A percentile compares a stretch with the other conserved stretches of the same genome.
Conservation (phyloP, 768 basidiomycete genomes). For the Cystobasidium tubakii region DNA sequence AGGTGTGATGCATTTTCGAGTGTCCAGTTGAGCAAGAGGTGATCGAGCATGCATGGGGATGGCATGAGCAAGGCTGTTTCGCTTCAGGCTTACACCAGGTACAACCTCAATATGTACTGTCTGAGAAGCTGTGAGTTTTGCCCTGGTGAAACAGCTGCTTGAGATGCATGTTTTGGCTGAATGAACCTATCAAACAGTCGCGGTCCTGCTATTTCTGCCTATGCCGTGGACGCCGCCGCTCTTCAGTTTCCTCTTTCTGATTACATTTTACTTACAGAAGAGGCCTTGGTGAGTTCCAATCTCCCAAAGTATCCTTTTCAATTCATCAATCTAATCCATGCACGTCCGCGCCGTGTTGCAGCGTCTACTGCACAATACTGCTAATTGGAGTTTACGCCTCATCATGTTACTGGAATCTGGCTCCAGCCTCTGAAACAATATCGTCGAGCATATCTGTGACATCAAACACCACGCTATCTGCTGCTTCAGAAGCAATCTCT, state of each 20-base stretch:
- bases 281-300: constrained; percentile 19
- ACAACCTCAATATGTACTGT: constrained; percentile 19
- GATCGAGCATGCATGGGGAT: background rate
- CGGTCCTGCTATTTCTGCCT: constrained; percentile 24
- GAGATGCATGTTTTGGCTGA: too few relatives aligned
- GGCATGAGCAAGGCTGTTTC: background rate
- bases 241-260: constrained; percentile 5
- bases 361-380: constrained; percentile 29
- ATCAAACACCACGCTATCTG: background rate
- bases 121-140: constrained; percentile 27
- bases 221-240: constrained; percentile 13
- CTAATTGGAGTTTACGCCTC: constrained; percentile 15
- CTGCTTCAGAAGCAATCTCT: background rate
- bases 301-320: background rate
- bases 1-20: background rate
- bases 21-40: background rate
- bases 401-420: constrained; percentile 25
- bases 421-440: background rate
- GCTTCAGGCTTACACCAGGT: background rate
- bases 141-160: too few relatives aligned
- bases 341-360: too few relatives aligned
- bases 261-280: constrained; percentile 19
- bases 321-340: too few relatives aligned
- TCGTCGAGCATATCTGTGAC: background rate
- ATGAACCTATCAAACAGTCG: constrained; percentile 9